A percentile compares a stretch with the other conserved stretches of the same genome.
Conservation (phyloP, 768 basidiomycete species). For the Imleria badia region DNA sequence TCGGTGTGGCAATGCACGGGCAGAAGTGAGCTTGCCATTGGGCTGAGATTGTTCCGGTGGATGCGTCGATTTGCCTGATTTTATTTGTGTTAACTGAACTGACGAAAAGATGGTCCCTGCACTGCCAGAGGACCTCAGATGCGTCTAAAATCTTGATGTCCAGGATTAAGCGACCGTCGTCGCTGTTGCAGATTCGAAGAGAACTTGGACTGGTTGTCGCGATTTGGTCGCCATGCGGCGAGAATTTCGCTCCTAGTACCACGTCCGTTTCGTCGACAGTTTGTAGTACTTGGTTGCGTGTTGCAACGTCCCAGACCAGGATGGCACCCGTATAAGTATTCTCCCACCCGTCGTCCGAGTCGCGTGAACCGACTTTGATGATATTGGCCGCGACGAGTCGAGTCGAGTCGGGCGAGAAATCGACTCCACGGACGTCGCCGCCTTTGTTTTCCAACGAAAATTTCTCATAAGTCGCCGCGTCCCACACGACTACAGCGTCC, state of each 20-base stretch:
- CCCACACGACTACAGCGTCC: neutral
- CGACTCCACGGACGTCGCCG: neutral
- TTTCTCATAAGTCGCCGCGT: neutral
- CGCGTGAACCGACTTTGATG: no score
- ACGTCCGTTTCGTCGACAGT: neutral
- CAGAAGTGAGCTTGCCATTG: neutral
- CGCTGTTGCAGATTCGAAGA: neutral
- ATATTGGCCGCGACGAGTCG: neutral
- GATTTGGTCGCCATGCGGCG: neutral
- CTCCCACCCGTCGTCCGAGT: no score
- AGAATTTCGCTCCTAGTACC: neutral
- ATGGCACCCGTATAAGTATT: no score
- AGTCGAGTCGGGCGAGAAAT: slow-evolving; percentile 3
- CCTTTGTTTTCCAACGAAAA: neutral
- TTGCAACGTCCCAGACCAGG: neutral
- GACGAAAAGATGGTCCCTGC: no score
- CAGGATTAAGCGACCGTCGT: neutral
- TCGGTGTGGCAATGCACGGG: neutral
- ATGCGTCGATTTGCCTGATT: neutral
- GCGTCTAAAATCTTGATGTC: neutral
- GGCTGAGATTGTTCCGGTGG: neutral
- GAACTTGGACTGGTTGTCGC: neutral
- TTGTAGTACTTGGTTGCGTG: neutral
- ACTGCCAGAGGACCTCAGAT: no score
- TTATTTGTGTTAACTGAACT: no score